These are phyloP conservation scores for Yamadazyma sp. DNA, from an alignment of 1,139 yeast genomes.

Conservation along the genomic window DNA sequence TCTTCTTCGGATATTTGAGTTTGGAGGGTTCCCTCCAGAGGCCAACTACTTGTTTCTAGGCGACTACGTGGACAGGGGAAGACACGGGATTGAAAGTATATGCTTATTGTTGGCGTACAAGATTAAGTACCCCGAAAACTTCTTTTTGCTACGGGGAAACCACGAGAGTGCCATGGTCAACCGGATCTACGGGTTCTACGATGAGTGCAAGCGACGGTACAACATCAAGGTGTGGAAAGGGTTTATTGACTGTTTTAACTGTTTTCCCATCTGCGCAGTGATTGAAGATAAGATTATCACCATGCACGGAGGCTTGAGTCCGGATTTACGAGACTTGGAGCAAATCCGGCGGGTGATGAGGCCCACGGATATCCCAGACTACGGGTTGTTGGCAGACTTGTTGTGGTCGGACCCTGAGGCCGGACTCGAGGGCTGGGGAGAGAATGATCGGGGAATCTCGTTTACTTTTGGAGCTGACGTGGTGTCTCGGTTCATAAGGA, in stretches of 20 bases:
- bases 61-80: constrained; percentile 97
- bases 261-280: constrained; percentile 96
- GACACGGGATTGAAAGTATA: constrained; percentile 92
- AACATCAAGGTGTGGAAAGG: constrained; percentile 97
- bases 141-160: constrained; percentile 91
- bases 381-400: constrained; percentile 90
- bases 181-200: constrained; percentile 61
- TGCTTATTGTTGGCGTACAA: constrained; percentile 91
- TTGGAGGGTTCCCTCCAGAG: constrained; percentile 99
- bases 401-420: constrained; percentile 98
- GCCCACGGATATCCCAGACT: constrained; percentile 98
- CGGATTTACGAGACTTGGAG: constrained; percentile 95
- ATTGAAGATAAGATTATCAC: constrained; percentile 97
- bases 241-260: constrained; percentile 95
- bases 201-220: constrained; percentile 83
- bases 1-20: constrained; percentile 89
- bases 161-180: constrained; percentile 98
- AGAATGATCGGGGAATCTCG: constrained; percentile 96
- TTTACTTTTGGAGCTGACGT: constrained; percentile 99
- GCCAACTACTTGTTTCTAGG: constrained; percentile 94
- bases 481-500: constrained; percentile 88
- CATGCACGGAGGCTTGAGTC: constrained; percentile 98
- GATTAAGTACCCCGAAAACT: constrained; percentile 96
- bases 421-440: constrained; percentile 97
- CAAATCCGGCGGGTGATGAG: constrained; percentile 98